phyloP scores from a whole-genome alignment of 495 filamentous ascomycete genomes.

The Ramalina peruviana region DNA sequence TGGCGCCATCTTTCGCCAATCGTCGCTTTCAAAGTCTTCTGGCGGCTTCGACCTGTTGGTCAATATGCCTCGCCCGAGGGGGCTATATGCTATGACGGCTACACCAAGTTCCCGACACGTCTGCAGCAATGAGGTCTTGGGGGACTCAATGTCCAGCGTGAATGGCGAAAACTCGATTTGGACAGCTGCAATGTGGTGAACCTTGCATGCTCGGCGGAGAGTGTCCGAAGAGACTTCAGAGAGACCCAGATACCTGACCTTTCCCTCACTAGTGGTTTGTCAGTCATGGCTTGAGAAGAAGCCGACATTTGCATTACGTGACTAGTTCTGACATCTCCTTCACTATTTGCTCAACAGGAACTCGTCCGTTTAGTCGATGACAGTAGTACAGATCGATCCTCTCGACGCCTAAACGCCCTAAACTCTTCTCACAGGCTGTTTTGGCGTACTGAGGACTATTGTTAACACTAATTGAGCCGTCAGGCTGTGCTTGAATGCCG shows the following conservation, averaged over 20 bases:
- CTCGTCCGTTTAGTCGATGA: slow-evolving; percentile 37
- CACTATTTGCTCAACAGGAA: slow-evolving; percentile 53
- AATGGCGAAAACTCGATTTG: slow-evolving; percentile 55
- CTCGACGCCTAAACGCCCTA: slow-evolving; percentile 36
- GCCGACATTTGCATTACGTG: not conserved
- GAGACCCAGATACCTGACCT: slow-evolving; percentile 40
- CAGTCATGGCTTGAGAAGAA: slow-evolving; percentile 1
- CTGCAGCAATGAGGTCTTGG: slow-evolving; percentile 31
- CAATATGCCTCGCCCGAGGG: slow-evolving; percentile 47
- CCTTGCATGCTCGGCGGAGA: slow-evolving; percentile 42
- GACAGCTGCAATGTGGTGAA: slow-evolving; percentile 44
- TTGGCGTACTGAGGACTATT: slow-evolving; percentile 40
- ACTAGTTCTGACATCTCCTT: slow-evolving; percentile 27
- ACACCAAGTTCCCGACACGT: slow-evolving; percentile 49
- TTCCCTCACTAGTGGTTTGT: slow-evolving; percentile 27
- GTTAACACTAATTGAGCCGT: slow-evolving; percentile 19
- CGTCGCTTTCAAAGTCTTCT: slow-evolving; percentile 29
- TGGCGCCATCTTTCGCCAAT: slow-evolving; percentile 30
- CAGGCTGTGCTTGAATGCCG: slow-evolving; percentile 22
- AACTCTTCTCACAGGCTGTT: slow-evolving; percentile 33
- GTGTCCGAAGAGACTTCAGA: slow-evolving; percentile 39
- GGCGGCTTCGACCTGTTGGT: slow-evolving; percentile 27
- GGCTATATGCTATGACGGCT: slow-evolving; percentile 45
- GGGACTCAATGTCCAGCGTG: slow-evolving; percentile 41
- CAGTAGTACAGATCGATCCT: slow-evolving; percentile 48